Percentiles rank a stretch among this genome's conserved stretches.
Evolutionary conservation across 2,329 filamentous ascomycete genomes (phyloP).

Genomic region (Pseudogymnoascus sp.): DNA sequence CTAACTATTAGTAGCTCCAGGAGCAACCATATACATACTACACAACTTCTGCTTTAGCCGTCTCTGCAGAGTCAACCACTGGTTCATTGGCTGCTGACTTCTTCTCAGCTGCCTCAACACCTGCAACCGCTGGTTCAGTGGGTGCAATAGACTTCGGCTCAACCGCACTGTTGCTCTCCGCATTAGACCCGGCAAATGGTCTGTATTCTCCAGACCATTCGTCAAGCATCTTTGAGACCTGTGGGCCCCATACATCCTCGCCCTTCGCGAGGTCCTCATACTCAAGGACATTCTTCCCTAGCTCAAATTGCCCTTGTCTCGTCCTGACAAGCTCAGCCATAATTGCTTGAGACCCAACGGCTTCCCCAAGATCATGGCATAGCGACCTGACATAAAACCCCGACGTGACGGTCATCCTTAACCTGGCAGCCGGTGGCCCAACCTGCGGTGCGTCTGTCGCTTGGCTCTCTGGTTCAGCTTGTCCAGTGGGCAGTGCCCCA

Average conservation of each 20-base stretch:
- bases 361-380: slow-evolving; percentile 81
- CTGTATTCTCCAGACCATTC: slow-evolving; percentile 23
- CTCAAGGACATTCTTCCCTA: slow-evolving; percentile 68
- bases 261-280: slow-evolving; percentile 68
- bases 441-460: slow-evolving; percentile 27
- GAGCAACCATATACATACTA: not conserved
- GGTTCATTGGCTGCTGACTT: not conserved
- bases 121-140: not conserved
- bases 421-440: slow-evolving; percentile 65
- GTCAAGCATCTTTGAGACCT: slow-evolving; percentile 51
- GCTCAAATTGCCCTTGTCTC: slow-evolving; percentile 70
- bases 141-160: not conserved
- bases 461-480: slow-evolving; percentile 17
- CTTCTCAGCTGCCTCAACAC: not conserved
- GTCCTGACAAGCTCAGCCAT: slow-evolving; percentile 80
- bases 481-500: slow-evolving; percentile 23
- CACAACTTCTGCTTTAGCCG: not conserved
- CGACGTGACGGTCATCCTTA: slow-evolving; percentile 87
- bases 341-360: slow-evolving; percentile 69
- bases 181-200: slow-evolving; percentile 11
- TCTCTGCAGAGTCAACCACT: slow-evolving; percentile 1
- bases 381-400: slow-evolving; percentile 95
- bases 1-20: not conserved
- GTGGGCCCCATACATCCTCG: slow-evolving; percentile 73
- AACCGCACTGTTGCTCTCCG: not conserved